phyloP scores from a whole-genome alignment of 1,139 yeast genomes.

The Suhomyces panamericanus region DNA sequence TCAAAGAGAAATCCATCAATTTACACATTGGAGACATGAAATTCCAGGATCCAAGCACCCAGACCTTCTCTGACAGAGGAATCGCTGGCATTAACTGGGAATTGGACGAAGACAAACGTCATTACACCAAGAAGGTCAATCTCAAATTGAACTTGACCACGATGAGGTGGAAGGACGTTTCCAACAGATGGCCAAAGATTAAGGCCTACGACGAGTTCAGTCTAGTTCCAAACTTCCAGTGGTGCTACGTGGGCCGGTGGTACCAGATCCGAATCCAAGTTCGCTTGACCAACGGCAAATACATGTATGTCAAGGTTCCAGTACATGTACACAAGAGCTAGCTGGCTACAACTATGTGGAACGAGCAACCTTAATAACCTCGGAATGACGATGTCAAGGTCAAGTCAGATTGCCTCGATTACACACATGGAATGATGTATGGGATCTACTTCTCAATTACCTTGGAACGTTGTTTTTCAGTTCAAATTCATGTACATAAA shows the following conservation, averaged over 20 bases:
- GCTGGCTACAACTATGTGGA: not conserved
- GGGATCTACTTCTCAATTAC: no score
- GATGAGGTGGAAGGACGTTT: conserved; percentile 3
- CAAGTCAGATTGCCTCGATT: no score
- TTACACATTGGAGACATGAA: conserved; percentile 20
- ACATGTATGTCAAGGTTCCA: conserved; percentile 21
- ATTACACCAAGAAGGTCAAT: conserved; percentile 7
- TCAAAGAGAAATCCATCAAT: conserved; percentile 31
- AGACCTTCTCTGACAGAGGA: not conserved
- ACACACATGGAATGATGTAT: no score
- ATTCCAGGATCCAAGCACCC: not conserved
- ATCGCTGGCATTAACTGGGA: conserved; percentile 9
- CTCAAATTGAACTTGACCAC: conserved; percentile 12
- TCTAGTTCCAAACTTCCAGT: conserved; percentile 28
- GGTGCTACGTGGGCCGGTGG: conserved; percentile 24
- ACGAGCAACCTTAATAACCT: no score
- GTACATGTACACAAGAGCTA: conserved; percentile 10
- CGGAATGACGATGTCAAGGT: no score
- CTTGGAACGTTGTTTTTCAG: no score
- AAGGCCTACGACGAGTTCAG: conserved; percentile 18
- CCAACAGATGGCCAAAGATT: not conserved
- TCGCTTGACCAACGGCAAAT: conserved; percentile 21
- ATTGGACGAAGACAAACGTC: not conserved
- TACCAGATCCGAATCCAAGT: conserved; percentile 23
- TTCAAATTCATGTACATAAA: conserved; percentile 17